Conservation (phyloP, 73 alveolate genomes). For the Stentor coeruleus region DNA sequence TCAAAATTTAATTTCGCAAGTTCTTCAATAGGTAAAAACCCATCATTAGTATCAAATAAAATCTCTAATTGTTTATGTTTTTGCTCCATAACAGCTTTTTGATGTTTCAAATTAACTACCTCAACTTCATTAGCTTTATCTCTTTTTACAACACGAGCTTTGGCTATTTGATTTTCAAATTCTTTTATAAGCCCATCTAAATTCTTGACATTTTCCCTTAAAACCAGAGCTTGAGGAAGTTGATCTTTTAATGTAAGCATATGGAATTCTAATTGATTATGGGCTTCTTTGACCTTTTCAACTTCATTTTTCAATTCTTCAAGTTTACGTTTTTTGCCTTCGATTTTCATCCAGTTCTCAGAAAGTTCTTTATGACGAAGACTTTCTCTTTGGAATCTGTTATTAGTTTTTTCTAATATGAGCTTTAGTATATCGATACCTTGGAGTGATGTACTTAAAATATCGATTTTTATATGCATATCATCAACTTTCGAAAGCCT, state of each 20-base stretch:
- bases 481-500: neutral
- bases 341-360: conserved; percentile 6
- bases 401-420: neutral
- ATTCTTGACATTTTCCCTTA: conserved; percentile 2
- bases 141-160: neutral
- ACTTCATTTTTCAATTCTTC: conserved; percentile 6
- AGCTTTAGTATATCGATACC: neutral
- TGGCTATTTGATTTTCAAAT: conserved; percentile 21
- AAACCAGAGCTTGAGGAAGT: neutral
- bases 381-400: neutral
- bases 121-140: conserved; percentile 8
- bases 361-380: neutral
- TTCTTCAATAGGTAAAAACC: conserved; percentile 13
- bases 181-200: conserved; percentile 9
- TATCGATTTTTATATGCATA: conserved; percentile 7
- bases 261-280: neutral
- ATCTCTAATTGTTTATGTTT: conserved; percentile 6
- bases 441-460: neutral
- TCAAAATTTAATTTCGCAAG: neutral
- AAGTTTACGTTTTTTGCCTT: conserved; percentile 5
- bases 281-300: conserved; percentile 17
- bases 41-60: neutral
- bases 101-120: neutral
- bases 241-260: neutral
- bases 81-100: neutral